phyloP scores from a whole-genome alignment of 108 stramenopile species.

The Skeletonema potamos region DNA sequence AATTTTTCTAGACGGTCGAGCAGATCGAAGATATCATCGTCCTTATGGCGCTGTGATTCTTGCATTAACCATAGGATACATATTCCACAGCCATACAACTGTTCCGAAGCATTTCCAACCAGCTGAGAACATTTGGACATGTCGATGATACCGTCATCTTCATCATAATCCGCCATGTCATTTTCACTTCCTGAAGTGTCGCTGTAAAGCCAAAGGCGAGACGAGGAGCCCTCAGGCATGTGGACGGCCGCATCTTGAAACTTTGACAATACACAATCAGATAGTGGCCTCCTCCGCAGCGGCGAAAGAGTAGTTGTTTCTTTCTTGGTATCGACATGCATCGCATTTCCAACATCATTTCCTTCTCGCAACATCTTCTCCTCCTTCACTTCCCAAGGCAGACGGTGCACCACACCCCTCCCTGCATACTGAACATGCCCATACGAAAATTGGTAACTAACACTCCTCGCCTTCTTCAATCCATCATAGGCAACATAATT shows the following conservation, averaged over 20 bases:
- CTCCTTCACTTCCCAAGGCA: conserved; percentile 67
- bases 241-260: conserved; percentile 34
- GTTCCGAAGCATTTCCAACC: conserved; percentile 62
- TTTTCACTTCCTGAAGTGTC: conserved; percentile 17
- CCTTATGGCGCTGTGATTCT: conserved; percentile 45
- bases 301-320: conserved; percentile 49
- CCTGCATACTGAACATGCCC: conserved; percentile 93
- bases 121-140: conserved; percentile 84
- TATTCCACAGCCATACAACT: conserved; percentile 81
- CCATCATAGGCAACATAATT: conserved; percentile 87
- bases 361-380: conserved; percentile 11
- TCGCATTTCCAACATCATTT: conserved; percentile 5
- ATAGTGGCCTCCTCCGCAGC: conserved; percentile 38
- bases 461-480: conserved; percentile 74
- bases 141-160: conserved; percentile 76
- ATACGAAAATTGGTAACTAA: conserved; percentile 83
- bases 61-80: conserved; percentile 72
- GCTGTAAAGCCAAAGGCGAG: conserved; percentile 54
- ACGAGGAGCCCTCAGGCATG: conserved; percentile 67
- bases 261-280: conserved; percentile 15
- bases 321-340: conserved; percentile 36
- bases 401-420: conserved; percentile 83
- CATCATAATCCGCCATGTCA: conserved; percentile 46
- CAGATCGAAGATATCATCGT: conserved; percentile 54
- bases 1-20: conserved; percentile 53